phyloP scores from a whole-genome alignment of 2,329 filamentous ascomycete genomes.

The Claviceps quebecensis region DNA sequence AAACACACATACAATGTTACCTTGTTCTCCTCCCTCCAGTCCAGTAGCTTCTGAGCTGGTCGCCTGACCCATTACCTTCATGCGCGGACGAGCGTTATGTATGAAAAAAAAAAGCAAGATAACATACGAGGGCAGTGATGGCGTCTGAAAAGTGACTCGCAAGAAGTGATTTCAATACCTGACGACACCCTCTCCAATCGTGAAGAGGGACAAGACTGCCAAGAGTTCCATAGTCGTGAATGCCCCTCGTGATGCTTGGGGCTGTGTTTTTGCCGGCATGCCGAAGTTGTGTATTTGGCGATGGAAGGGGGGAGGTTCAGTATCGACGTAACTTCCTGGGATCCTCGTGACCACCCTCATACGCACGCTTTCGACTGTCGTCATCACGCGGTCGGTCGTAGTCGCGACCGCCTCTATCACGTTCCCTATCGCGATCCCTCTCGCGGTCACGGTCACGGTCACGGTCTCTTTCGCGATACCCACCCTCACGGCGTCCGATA shows the following conservation, averaged over 20 bases:
- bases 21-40: conserved; percentile 7
- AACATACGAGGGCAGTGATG: neutral
- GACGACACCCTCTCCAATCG: neutral
- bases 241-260: neutral
- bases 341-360: conserved; percentile 73
- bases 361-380: conserved; percentile 51
- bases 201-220: neutral
- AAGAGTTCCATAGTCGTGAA: neutral
- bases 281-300: neutral
- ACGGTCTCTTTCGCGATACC: conserved; percentile 34
- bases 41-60: conserved; percentile 6
- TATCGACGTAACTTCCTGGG: conserved; percentile 52
- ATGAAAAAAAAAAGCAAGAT: neutral
- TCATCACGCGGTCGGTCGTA: conserved; percentile 44
- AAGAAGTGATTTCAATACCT: neutral
- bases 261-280: neutral
- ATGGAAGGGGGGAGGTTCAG: conserved; percentile 20
- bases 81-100: neutral
- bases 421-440: conserved; percentile 26
- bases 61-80: conserved; percentile 1
- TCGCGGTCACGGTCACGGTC: conserved; percentile 37
- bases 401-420: conserved; percentile 14
- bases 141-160: neutral
- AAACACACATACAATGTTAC: conserved; percentile 1
- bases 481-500: conserved; percentile 52